Evolutionary conservation across 345 rosid species (phyloP).

Genomic region (Ailanthus altissimus): DNA sequence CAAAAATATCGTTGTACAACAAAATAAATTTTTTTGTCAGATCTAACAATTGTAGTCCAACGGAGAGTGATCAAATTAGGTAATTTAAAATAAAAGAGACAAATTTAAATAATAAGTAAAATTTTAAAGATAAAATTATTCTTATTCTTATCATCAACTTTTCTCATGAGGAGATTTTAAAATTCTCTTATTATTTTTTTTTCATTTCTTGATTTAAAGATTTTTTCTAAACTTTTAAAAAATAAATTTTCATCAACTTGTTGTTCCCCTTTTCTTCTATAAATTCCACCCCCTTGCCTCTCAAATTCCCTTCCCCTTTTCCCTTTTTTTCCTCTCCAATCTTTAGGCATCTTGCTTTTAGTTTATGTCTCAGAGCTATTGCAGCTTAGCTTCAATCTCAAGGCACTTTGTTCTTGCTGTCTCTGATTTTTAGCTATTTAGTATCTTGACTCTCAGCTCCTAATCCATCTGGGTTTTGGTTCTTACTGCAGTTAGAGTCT

Average conservation of each 20-base stretch:
- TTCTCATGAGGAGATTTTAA: conserved; percentile 30
- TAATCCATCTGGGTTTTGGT: conserved; percentile 16
- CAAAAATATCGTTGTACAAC: too few relatives aligned
- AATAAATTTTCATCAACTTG: conserved; percentile 22
- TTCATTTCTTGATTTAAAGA: background rate
- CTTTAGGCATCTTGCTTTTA: conserved; percentile 17
- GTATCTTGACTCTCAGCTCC: background rate
- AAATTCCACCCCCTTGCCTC: conserved; percentile 32
- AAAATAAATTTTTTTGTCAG: too few relatives aligned
- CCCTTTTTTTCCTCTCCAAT: conserved; percentile 3
- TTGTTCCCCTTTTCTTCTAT: conserved; percentile 38
- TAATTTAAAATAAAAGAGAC: too few relatives aligned
- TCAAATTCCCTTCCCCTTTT: conserved; percentile 21
- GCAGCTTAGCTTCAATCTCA: conserved; percentile 17
- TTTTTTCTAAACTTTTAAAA: background rate
- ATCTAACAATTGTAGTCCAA: too few relatives aligned
- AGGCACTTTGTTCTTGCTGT: conserved; percentile 7
- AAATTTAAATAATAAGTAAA: too few relatives aligned
- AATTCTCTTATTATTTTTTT: background rate
- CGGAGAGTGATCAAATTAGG: too few relatives aligned
- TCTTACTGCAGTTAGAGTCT: too few relatives aligned
- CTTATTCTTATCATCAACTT: too few relatives aligned
- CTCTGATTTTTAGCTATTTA: background rate
- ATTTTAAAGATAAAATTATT: too few relatives aligned
- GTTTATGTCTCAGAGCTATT: background rate